Evolutionary conservation across 352 stramenopile genomes (phyloP).

Genomic region (Phytophthora macrochlamydospora): DNA sequence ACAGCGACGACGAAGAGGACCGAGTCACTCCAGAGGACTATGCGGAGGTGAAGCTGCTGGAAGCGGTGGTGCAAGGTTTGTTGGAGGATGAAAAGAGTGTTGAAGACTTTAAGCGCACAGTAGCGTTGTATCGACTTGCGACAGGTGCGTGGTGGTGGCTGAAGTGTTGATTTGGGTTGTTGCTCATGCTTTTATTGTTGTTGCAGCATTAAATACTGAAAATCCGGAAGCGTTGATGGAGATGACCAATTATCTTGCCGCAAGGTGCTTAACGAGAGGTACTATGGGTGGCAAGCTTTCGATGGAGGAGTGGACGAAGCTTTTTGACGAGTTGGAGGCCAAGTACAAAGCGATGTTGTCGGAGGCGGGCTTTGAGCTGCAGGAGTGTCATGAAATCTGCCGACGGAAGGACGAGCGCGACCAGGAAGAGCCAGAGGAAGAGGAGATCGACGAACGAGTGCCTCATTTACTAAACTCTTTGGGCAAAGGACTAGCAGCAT

Average conservation of each 20-base stretch:
- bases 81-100: constrained; percentile 40
- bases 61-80: constrained; percentile 62
- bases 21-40: constrained; percentile 52
- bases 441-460: constrained; percentile 67
- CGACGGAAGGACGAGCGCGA: constrained; percentile 64
- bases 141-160: constrained; percentile 31
- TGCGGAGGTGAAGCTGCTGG: constrained; percentile 53
- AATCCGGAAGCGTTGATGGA: constrained; percentile 78
- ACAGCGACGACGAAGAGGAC: constrained; percentile 47
- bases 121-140: constrained; percentile 62
- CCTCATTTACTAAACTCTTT: constrained; percentile 72
- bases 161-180: background rate
- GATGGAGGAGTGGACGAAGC: constrained; percentile 38
- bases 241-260: constrained; percentile 68
- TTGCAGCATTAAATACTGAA: constrained; percentile 50
- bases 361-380: constrained; percentile 53
- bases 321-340: constrained; percentile 51
- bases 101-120: constrained; percentile 47
- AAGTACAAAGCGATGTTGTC: constrained; percentile 46
- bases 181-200: background rate
- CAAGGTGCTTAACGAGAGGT: constrained; percentile 37
- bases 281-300: constrained; percentile 15
- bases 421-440: constrained; percentile 61
- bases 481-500: constrained; percentile 60
- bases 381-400: constrained; percentile 71